These are phyloP conservation scores for Cyberlindnera petersonii DNA, from an alignment of 805 yeast genomes.

Conservation along the genomic window DNA sequence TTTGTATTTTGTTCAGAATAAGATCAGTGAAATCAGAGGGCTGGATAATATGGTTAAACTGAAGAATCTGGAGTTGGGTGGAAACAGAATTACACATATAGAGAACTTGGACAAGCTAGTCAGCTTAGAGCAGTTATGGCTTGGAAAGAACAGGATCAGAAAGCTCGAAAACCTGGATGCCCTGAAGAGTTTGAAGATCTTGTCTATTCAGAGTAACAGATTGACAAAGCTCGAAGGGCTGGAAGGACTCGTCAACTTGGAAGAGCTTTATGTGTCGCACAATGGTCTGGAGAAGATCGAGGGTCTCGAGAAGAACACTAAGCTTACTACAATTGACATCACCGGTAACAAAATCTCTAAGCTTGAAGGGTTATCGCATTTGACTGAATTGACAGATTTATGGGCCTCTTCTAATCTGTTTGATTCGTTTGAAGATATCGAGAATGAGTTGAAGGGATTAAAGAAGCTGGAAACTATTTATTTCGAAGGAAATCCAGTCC, in stretches of 20 bases:
- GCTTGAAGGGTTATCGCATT: slow-evolving; percentile 61
- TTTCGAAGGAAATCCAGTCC: slow-evolving; percentile 91
- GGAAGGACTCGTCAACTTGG: slow-evolving; percentile 64
- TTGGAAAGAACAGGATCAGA: slow-evolving; percentile 80
- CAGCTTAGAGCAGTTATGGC: slow-evolving; percentile 75
- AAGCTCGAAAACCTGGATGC: slow-evolving; percentile 58
- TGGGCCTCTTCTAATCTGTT: slow-evolving; percentile 88
- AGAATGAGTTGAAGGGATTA: slow-evolving; percentile 56
- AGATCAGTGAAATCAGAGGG: slow-evolving; percentile 67
- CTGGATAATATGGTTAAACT: slow-evolving; percentile 53
- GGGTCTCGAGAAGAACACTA: slow-evolving; percentile 66
- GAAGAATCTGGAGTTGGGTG: slow-evolving; percentile 82
- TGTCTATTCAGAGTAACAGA: slow-evolving; percentile 86
- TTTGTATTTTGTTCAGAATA: slow-evolving; percentile 85
- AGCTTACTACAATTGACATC: slow-evolving; percentile 72
- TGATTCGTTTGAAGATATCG: slow-evolving; percentile 64
- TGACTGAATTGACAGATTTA: slow-evolving; percentile 74
- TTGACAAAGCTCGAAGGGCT: slow-evolving; percentile 77
- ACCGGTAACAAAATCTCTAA: slow-evolving; percentile 66
- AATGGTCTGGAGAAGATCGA: slow-evolving; percentile 74
- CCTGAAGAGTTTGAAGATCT: slow-evolving; percentile 60
- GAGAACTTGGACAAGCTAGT: slow-evolving; percentile 54
- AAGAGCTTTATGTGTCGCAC: slow-evolving; percentile 85
- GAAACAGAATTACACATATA: slow-evolving; percentile 64
- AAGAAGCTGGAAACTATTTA: slow-evolving; percentile 80